Base-by-base conservation (phyloP, 768 basidiomycete genomes). In the Termitomyces sp. region DNA sequence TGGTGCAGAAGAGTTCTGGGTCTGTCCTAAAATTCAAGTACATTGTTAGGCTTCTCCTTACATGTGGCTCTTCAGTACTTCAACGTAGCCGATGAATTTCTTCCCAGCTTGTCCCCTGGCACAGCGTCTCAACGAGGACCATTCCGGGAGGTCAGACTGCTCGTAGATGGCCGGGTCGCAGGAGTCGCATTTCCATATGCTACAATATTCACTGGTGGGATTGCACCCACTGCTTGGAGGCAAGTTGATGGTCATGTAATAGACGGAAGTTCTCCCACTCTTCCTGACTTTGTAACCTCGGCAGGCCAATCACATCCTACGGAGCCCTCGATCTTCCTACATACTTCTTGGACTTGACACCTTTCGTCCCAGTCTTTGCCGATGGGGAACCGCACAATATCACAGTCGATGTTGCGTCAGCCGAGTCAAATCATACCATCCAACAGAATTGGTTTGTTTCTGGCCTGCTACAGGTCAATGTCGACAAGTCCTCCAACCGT, bases 391-490 rank as follows among this genome's bases (percentile, higher is more conserved):
- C 83, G 17, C 90, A 91, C 66, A 83, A 74, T 44, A 76, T 92
- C 62, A 79, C 83, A 49, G 72, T 93, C 37, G 84, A 92, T 62
- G 84, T 91, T 40, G 79, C 74, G 28, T 88, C 89, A 3, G 83
- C 83, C n/a, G 85, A 91, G 65, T 55, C 60, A 9, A 74, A 85
- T 60, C 86, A 85, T 57, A 69, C 74, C 17, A 81, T 86, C 63
- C 77, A 84, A 46, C 74, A 79, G 57, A 90, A 90, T 62, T 91
- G 89, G 90, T 88, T 80, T 62, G 80, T 90, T 26, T 88, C 87
- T 5, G 90, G 86, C 1, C 59, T 73, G 6, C 66, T 92, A 6
- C 88, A 91, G 66, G 83, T 88, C 44, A 68, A 83, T 54, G 82
- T 81, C 1, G 86, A 88, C 62, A 65, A 79, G 10, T 87, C 88